Conservation (phyloP, 345 rosid genomes). For the Alliaria petiolata region DNA sequence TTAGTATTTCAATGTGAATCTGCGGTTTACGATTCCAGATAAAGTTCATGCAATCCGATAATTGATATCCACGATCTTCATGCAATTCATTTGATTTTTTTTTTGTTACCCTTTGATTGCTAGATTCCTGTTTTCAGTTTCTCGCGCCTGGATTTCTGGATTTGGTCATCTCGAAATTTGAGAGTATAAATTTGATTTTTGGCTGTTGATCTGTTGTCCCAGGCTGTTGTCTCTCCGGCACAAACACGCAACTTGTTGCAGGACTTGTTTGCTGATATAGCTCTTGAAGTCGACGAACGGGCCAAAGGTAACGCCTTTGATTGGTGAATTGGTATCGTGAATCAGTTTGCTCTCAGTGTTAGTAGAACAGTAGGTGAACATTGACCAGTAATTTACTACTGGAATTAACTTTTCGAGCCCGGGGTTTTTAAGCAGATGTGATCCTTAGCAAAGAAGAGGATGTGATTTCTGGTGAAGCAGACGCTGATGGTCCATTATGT, state of each 20-base stretch:
- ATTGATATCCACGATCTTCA: background rate
- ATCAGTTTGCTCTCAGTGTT: background rate
- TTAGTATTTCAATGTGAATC: background rate
- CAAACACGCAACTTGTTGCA: slow-evolving; percentile 86
- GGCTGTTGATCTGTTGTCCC: background rate
- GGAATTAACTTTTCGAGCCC: background rate
- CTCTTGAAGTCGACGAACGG: slow-evolving; percentile 87
- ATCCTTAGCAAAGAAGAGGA: slow-evolving; percentile 68
- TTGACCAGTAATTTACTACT: background rate
- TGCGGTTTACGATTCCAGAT: background rate
- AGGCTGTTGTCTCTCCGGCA: slow-evolving; percentile 84
- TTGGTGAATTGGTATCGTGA: background rate
- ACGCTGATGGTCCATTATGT: slow-evolving; percentile 53
- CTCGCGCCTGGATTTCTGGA: background rate
- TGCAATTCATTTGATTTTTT: background rate
- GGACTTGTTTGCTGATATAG: slow-evolving; percentile 85
- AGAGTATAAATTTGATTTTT: background rate
- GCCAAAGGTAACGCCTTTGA: slow-evolving; percentile 58
- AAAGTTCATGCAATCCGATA: background rate
- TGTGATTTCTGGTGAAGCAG: slow-evolving; percentile 43
- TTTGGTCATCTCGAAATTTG: slow-evolving; percentile 1
- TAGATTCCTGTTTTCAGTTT: background rate
- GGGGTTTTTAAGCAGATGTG: slow-evolving; percentile 67
- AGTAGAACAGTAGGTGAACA: too few species aligned
- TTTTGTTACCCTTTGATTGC: background rate